A percentile compares a stretch with the other conserved stretches of the same genome.
phyloP scores from a whole-genome alignment of 805 yeast genomes.

The Nakazawaea wickerhamii region DNA sequence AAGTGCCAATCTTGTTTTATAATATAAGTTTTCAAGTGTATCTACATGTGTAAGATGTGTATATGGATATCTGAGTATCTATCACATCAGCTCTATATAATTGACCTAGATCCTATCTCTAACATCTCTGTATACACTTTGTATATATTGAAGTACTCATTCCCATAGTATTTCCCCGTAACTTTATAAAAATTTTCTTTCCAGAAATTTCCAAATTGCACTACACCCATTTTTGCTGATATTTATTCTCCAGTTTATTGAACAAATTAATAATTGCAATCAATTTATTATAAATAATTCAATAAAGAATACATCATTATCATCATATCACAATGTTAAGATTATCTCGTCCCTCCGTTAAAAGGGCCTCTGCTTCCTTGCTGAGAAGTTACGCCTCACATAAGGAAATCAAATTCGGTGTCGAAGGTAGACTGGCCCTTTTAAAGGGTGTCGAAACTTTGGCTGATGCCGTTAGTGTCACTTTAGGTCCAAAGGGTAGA shows the following conservation, averaged over 20 bases:
- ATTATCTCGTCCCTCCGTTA: conserved; percentile 39
- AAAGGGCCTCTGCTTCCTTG: conserved; percentile 30
- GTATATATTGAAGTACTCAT: too few relatives aligned
- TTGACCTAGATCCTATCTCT: too few relatives aligned
- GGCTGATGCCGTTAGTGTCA: conserved; percentile 94
- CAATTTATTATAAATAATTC: too few relatives aligned
- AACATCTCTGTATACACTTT: too few relatives aligned
- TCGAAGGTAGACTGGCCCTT: conserved; percentile 93
- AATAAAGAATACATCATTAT: not conserved
- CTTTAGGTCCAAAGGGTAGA: conserved; percentile 97
- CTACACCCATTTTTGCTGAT: not conserved
- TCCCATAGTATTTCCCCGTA: too few relatives aligned
- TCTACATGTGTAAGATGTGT: too few relatives aligned
- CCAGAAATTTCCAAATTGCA: conserved; percentile 4
- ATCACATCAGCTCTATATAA: too few relatives aligned
- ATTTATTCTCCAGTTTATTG: not conserved
- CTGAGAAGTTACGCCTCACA: conserved; percentile 52
- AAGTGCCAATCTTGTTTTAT: not conserved
- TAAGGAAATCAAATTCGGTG: conserved; percentile 95
- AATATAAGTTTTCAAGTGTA: too few relatives aligned
- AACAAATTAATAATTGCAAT: not conserved
- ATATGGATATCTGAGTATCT: too few relatives aligned
- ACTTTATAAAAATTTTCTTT: conserved; percentile 3
- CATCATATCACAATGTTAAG: conserved; percentile 35
- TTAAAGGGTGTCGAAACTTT: conserved; percentile 90